Conservation (phyloP, 257 asterid species). For the Primulina tabacum region DNA sequence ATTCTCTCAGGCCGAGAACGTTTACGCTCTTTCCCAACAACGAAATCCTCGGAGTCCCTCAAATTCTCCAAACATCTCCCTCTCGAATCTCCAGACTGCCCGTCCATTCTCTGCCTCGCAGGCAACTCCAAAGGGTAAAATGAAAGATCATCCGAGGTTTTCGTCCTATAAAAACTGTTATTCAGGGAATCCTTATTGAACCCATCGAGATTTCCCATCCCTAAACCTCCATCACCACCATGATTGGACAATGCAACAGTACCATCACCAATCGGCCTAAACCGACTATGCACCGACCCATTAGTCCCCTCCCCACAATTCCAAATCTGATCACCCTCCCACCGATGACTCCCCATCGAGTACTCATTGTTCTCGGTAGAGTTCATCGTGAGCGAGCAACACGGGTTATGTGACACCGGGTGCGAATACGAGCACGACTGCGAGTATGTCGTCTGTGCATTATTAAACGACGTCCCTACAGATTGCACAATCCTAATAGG, state of each 20-base stretch:
- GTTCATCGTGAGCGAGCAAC: conserved; percentile 81
- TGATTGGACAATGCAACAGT: conserved; percentile 56
- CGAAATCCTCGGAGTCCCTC: conserved; percentile 44
- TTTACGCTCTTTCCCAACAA: conserved; percentile 39
- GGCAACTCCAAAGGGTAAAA: conserved; percentile 83
- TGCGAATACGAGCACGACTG: conserved; percentile 73
- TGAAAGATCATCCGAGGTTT: conserved; percentile 65
- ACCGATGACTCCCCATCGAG: conserved; percentile 58
- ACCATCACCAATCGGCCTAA: conserved; percentile 87
- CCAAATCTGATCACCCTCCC: conserved; percentile 75
- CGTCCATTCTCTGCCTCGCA: conserved; percentile 57
- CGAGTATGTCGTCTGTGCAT: conserved; percentile 62
- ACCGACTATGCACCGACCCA: conserved; percentile 84
- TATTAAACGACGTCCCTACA: conserved; percentile 56
- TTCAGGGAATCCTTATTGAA: conserved; percentile 53
- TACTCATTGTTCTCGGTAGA: conserved; percentile 65
- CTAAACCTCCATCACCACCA: conserved; percentile 48
- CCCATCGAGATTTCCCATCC: conserved; percentile 36
- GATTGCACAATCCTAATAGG: conserved; percentile 70
- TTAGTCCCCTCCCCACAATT: conserved; percentile 93
- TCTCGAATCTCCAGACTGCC: conserved; percentile 56
- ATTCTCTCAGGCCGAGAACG: conserved; percentile 65
- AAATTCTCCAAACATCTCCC: conserved; percentile 46
- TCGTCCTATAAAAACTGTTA: conserved; percentile 50
- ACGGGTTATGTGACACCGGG: conserved; percentile 73